A percentile compares a stretch with the other conserved stretches of the same genome.
phyloP scores from a whole-genome alignment of 345 rosid species.

The Acer yangbiense region DNA sequence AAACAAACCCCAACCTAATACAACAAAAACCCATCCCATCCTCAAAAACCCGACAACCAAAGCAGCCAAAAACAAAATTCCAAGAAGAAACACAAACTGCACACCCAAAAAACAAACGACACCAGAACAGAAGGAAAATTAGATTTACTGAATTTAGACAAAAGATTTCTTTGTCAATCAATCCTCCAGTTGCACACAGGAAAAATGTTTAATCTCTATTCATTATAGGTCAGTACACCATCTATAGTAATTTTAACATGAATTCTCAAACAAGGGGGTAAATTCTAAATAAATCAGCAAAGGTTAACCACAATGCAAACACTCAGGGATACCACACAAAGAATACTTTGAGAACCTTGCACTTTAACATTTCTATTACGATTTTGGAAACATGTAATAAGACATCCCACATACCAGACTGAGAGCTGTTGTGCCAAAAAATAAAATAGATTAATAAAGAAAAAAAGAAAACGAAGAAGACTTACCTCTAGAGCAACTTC shows the following conservation, averaged over 20 bases:
- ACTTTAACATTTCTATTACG: not conserved
- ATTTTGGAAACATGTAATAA: not conserved
- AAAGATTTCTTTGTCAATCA: not conserved
- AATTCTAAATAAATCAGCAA: not conserved
- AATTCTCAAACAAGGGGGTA: no score
- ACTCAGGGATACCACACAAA: not conserved
- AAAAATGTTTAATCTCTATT: not conserved
- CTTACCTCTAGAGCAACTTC: no score
- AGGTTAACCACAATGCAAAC: not conserved
- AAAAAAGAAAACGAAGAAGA: no score
- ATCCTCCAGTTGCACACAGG: not conserved
- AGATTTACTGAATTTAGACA: not conserved
- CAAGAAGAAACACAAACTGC: no score
- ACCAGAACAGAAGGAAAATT: no score
- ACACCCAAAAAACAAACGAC: no score
- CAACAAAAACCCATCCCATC: no score
- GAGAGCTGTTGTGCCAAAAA: slow-evolving; percentile 95
- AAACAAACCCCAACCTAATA: no score
- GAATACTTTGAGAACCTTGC: not conserved
- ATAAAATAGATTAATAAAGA: no score
- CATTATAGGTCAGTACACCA: not conserved
- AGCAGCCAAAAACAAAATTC: no score
- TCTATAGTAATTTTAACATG: not conserved
- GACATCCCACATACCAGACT: slow-evolving; percentile 44
- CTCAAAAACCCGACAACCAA: no score